phyloP scores from a whole-genome alignment of 2,329 filamentous ascomycete genomes.

The Fusarium heterosporum region DNA sequence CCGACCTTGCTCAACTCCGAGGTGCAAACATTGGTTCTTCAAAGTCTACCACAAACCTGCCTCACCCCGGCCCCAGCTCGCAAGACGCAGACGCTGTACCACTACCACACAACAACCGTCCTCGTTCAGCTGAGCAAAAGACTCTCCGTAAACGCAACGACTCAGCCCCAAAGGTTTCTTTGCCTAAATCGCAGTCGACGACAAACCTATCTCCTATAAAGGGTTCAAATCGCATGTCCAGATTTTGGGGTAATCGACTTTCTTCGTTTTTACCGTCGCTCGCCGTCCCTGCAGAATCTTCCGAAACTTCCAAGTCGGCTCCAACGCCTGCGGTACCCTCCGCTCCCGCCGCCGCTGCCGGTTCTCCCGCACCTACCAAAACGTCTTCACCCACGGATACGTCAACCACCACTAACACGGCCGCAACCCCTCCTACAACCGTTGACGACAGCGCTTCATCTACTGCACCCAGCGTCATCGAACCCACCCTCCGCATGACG shows the following conservation, averaged over 20 bases:
- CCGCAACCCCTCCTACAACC: conserved; percentile 37
- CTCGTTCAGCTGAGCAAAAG: conserved; percentile 39
- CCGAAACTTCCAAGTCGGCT: conserved; percentile 40
- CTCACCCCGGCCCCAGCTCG: conserved; percentile 28
- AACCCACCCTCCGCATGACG: conserved; percentile 40
- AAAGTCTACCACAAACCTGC: conserved; percentile 29
- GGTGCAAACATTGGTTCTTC: conserved; percentile 31
- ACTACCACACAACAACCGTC: conserved; percentile 39
- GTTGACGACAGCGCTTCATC: conserved; percentile 44
- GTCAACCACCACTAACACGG: conserved; percentile 40
- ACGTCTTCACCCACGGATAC: conserved; percentile 44
- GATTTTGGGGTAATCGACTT: conserved; percentile 53
- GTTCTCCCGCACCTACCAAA: conserved; percentile 40
- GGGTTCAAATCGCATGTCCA: conserved; percentile 48
- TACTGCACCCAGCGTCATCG: conserved; percentile 41
- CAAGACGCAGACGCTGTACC: conserved; percentile 37
- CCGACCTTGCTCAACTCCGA: conserved; percentile 42
- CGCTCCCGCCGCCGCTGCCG: conserved; percentile 32
- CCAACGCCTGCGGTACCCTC: conserved; percentile 35
- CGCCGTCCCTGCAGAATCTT: conserved; percentile 51
- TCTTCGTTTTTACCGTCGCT: conserved; percentile 55
- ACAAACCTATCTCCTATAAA: conserved; percentile 31
- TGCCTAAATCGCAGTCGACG: conserved; percentile 38
- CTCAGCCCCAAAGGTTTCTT: conserved; percentile 15
- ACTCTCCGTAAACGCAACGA: conserved; percentile 36